These are phyloP conservation scores for Rugonectria rugulosa DNA, from an alignment of 2,329 filamentous ascomycete genomes.

Conservation along the genomic window DNA sequence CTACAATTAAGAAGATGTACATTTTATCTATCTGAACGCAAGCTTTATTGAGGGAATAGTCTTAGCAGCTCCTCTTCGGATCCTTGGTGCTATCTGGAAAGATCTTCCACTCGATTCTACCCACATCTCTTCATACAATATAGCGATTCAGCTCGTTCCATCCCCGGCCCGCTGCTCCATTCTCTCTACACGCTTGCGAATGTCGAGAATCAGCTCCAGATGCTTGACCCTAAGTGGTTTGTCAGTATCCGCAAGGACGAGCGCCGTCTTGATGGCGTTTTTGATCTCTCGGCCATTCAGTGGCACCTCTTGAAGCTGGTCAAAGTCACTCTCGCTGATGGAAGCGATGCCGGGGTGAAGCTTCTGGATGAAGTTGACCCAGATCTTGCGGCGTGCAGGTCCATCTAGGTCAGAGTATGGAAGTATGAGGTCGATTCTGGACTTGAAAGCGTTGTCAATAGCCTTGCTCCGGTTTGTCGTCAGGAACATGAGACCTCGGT, in stretches of 20 bases:
- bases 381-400: neutral
- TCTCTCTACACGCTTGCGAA: slow-evolving; percentile 5
- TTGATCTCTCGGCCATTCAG: slow-evolving; percentile 13
- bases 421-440: slow-evolving; percentile 47
- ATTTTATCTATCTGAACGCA: no score
- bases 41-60: no score
- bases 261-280: slow-evolving; percentile 5
- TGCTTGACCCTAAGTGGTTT: neutral
- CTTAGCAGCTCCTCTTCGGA: no score
- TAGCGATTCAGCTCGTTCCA: no score
- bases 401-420: slow-evolving; percentile 37
- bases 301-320: neutral
- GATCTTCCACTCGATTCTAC: no score
- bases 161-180: no score
- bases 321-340: neutral
- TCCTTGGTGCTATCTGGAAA: no score
- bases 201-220: neutral
- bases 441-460: slow-evolving; percentile 46
- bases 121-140: no score
- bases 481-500: slow-evolving; percentile 50
- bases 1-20: no score
- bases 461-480: slow-evolving; percentile 54
- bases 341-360: neutral
- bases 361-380: slow-evolving; percentile 5
- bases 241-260: neutral